A percentile compares a stretch with the other conserved stretches of the same genome.
These are phyloP conservation scores for Esteya vermicola DNA, from an alignment of 2,329 filamentous ascomycete genomes.

Conservation along the genomic window DNA sequence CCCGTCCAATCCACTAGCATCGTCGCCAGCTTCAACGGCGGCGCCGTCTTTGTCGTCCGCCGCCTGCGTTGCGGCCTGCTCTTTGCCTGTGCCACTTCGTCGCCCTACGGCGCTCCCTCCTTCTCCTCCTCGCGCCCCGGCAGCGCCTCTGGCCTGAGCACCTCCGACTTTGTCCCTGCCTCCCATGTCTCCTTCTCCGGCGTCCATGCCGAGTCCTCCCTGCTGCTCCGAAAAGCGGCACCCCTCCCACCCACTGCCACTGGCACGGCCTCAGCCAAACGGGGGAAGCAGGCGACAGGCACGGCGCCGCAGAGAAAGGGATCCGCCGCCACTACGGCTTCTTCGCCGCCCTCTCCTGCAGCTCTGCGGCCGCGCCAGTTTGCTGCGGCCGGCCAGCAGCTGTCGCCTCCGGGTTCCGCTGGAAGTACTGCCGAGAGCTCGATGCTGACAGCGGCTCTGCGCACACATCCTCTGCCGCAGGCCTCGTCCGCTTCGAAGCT, in stretches of 20 bases:
- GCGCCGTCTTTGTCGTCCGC: conserved; percentile 43
- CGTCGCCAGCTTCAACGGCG: conserved; percentile 39
- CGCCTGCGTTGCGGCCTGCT: conserved; percentile 43
- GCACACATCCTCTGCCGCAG: no score
- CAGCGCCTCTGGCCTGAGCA: background rate
- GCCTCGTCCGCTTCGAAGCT: no score
- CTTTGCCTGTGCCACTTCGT: conserved; percentile 44
- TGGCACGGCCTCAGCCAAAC: background rate
- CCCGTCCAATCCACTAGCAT: conserved; percentile 17
- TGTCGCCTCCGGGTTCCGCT: no score
- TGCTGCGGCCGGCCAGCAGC: no score
- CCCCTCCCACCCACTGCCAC: conserved; percentile 6
- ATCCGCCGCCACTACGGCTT: no score
- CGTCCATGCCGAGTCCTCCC: background rate
- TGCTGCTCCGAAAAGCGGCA: background rate
- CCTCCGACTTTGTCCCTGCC: no score
- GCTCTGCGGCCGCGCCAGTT: no score
- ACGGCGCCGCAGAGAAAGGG: no score
- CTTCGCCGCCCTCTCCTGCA: no score
- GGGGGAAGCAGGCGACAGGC: background rate
- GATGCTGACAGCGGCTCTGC: no score
- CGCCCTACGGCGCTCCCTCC: conserved; percentile 11
- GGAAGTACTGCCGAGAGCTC: no score
- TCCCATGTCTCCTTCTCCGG: no score
- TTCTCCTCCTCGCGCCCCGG: background rate